Evolutionary conservation across 1,139 yeast genomes (phyloP).

Genomic region (Debaryomyces fabryi): DNA sequence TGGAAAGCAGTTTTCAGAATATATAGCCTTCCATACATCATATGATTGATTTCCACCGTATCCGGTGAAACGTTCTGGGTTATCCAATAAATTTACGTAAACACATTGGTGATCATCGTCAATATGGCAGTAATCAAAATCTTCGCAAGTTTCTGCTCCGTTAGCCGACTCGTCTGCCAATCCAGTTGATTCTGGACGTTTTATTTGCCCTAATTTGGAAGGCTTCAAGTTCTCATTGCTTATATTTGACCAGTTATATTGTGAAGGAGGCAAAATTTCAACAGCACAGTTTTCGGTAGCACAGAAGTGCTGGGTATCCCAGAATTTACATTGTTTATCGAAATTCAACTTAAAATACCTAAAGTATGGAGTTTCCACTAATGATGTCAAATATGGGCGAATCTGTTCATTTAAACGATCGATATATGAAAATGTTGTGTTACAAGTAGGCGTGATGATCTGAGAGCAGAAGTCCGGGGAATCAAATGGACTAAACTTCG

Average conservation of each 20-base stretch:
- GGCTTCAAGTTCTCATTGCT: conserved; percentile 73
- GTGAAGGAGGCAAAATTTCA: conserved; percentile 55
- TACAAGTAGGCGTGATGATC: conserved; percentile 49
- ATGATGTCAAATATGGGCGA: conserved; percentile 52
- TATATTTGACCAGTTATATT: conserved; percentile 64
- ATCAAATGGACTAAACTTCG: conserved; percentile 41
- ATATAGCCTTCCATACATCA: conserved; percentile 92
- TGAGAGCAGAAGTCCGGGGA: conserved; percentile 52
- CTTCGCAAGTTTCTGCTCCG: conserved; percentile 33
- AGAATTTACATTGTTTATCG: conserved; percentile 85
- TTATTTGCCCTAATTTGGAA: conserved; percentile 61
- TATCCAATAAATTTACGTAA: conserved; percentile 80
- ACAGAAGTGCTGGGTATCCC: conserved; percentile 84
- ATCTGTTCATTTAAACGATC: conserved; percentile 39
- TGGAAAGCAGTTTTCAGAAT: conserved; percentile 86
- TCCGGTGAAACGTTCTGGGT: conserved; percentile 96
- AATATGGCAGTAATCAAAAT: conserved; percentile 59
- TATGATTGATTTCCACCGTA: conserved; percentile 91
- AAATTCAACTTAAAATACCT: conserved; percentile 84
- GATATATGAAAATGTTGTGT: conserved; percentile 50
- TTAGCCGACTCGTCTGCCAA: conserved; percentile 20
- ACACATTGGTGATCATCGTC: conserved; percentile 69
- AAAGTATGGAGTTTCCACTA: conserved; percentile 77
- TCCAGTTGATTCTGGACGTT: conserved; percentile 22
- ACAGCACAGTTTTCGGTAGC: conserved; percentile 95